Base-by-base conservation (phyloP, 2,329 filamentous ascomycete genomes). In the Clonostachys solani region DNA sequence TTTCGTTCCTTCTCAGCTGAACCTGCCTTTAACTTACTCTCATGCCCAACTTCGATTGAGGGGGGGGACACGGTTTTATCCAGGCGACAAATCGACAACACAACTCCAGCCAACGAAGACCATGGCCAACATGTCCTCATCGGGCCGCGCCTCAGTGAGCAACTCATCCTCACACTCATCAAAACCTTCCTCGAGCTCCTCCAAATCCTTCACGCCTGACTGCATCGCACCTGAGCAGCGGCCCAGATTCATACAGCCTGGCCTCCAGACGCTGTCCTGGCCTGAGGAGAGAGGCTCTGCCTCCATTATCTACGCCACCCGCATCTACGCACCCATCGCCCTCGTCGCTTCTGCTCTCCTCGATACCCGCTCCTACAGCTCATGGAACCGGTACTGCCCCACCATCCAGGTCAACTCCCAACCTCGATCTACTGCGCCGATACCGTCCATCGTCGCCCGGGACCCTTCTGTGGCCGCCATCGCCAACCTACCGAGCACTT, bases 321-420 rank as follows among this genome's bases (percentile, higher is more conserved):
- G 48, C 50, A 65, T 71, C 52, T 54, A 56, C 43, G 66, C 63
- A 8, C 47, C 67, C 40, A 65, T 67, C 2, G 51, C 49, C 9
- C 51, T 50, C 29, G 65, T 60, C 44, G 50, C 67, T 41, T 55
- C 56, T 46, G 50, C 62, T 41, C 35, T 67, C 33, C 53, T 65
- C 40, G 55, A 65, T 40, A 51, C 64, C 23, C 40, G 57, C 17
- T 52, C 56, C 8, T 71, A 65, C 56, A 54, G 60, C 5, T 40
- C 49, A n/a, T 69, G 67, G 64, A 69, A 68, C 56, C 53, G 53
- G 41, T 68, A 66, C 50, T 51, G 60, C 45, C 61, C 59, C 5
- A 49, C 50, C 33, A 56, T 57, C 46, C 57, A 51, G 40, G 52
- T 68, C 48, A 50, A 50, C 44, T 51, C 57, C 42, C 44, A 47